Conservation (phyloP, 805 yeast species). For the Wickerhamiella parazyma region DNA sequence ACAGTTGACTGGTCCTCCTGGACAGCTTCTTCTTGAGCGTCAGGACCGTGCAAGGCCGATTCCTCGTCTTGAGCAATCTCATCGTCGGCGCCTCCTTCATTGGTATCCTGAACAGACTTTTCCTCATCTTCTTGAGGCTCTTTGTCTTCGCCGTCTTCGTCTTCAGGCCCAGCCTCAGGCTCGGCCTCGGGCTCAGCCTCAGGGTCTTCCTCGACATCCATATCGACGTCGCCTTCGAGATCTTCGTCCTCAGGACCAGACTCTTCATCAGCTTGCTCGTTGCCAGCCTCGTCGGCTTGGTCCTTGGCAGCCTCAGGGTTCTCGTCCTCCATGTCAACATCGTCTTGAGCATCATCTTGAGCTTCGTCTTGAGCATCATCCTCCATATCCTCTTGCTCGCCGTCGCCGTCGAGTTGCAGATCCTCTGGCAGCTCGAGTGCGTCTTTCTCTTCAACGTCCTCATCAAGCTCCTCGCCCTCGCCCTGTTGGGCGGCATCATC, state of each 20-base stretch:
- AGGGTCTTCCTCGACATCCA: conserved; percentile 20
- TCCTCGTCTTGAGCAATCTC: conserved; percentile 29
- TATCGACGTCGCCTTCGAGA: conserved; percentile 17
- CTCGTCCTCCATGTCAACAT: conserved; percentile 17
- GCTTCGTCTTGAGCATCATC: conserved; percentile 25
- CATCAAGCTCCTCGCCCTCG: conserved; percentile 46
- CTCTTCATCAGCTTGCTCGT: conserved; percentile 17
- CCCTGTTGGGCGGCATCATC: conserved; percentile 66
- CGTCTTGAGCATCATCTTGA: conserved; percentile 24
- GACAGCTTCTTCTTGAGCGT: conserved; percentile 45
- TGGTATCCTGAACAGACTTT: not conserved
- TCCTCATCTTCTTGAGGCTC: conserved; percentile 26
- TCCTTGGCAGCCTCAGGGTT: conserved; percentile 19
- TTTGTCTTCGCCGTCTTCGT: conserved; percentile 17
- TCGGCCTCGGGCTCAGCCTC: conserved; percentile 26
- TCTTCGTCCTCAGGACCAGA: conserved; percentile 18
- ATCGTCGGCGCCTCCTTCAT: conserved; percentile 1
- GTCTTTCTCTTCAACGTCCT: conserved; percentile 68
- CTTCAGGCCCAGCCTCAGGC: conserved; percentile 23
- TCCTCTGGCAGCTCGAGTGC: conserved; percentile 87
- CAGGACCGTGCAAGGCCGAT: conserved; percentile 54
- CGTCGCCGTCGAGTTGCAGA: conserved; percentile 73
- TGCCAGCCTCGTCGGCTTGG: conserved; percentile 17
- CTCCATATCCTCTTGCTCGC: conserved; percentile 37
- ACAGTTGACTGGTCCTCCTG: conserved; percentile 23